Evolutionary conservation across 1,284 basidiomycete genomes (phyloP), one percentile per base, ranked within the genome.

Genomic region (Trichosporon asahii): DNA sequence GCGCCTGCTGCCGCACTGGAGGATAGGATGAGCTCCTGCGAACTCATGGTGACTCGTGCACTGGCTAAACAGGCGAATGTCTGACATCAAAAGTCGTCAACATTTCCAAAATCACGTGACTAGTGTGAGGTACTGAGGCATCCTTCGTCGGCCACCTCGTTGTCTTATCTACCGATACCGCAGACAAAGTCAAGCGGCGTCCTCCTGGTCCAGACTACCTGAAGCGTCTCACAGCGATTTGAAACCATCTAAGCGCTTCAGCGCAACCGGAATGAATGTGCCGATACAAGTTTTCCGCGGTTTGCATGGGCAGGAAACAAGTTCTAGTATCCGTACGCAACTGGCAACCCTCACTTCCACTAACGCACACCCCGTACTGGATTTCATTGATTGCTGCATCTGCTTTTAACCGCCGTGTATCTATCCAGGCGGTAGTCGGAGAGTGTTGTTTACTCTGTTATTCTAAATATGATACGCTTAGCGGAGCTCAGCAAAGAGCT

Each of bases 401-500:
- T 65, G 61, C 67, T 73, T 53, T 70, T 73, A 55, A 40, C 65
- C 66, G 67, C 44, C 69, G 23, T 21, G 44, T 27, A 65, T 67
- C 65, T 67, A 68, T 61, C 63, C 60, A 44, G 64, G 37, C 65
- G 66, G 64, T 65, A n/a, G 68, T 37, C 18, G 40, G 65, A 57
- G 29, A 53, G 29, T 60, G 25, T 11, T 35, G 25, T 35, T 21
- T 35, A 40, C 68, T 49, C 53, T 46, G 25, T 61, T 61, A 31
- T 66, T 71, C 70, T 71, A 71, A 29, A 33, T 65, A 33, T 65
- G 65, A 29, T 23, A 65, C 25, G 64, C 55, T 73, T 82, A 86
- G 73, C 79, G 83, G 71, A 87, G 83, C 76, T 85, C 84, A 77
- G 84, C 82, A 85, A 94, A 95, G 70, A 95, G 85, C 85, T 90